Percentiles rank a stretch among this genome's conserved stretches.
Conservation (phyloP, 164 flowering plant species). For the Hamamelis virginiana region DNA sequence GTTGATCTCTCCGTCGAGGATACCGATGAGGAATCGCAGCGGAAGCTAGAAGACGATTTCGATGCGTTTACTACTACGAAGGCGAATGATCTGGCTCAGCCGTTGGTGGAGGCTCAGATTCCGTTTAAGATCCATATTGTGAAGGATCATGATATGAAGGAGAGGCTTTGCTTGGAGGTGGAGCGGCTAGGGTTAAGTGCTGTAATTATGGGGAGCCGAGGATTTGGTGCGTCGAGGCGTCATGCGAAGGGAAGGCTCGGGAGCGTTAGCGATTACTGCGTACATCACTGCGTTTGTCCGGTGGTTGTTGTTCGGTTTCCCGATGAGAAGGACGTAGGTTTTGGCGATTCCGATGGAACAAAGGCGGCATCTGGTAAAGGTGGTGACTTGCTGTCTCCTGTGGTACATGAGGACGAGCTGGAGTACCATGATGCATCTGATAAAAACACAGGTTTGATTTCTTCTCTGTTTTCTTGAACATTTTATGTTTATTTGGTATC, state of each 20-base stretch:
- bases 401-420: conserved; percentile 46
- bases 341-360: conserved; percentile 1
- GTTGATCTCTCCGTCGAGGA: conserved; percentile 32
- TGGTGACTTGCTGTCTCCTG: not conserved
- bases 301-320: conserved; percentile 59
- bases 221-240: conserved; percentile 50
- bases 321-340: conserved; percentile 39
- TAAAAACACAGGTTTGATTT: conserved; percentile 27
- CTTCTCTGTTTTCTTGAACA: not conserved
- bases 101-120: conserved; percentile 53
- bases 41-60: conserved; percentile 59
- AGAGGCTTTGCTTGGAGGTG: conserved; percentile 71
- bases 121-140: conserved; percentile 82
- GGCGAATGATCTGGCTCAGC: conserved; percentile 58
- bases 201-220: conserved; percentile 57
- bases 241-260: conserved; percentile 44
- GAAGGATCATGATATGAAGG: conserved; percentile 85
- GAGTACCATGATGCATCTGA: conserved; percentile 51
- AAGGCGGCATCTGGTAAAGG: conserved; percentile 4
- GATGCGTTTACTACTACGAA: conserved; percentile 56
- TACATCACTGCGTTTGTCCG: conserved; percentile 66
- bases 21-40: conserved; percentile 38
- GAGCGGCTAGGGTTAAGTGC: conserved; percentile 60
- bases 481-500: not conserved
- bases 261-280: conserved; percentile 67